Evolutionary conservation across 1,284 basidiomycete species (phyloP).

Genomic region (Dichomitus squalens): DNA sequence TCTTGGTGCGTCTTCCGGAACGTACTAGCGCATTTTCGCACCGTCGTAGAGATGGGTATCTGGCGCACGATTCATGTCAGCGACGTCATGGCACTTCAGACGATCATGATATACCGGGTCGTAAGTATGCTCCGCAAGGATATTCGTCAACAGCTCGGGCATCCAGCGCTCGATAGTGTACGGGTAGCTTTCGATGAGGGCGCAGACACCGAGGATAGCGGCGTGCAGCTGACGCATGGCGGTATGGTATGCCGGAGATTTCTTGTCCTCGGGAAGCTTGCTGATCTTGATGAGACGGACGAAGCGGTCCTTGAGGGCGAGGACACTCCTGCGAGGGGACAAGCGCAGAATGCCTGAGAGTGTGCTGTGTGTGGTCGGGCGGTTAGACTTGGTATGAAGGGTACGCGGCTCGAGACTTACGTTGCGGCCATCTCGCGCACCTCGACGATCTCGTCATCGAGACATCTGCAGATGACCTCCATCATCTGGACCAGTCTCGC

Average conservation of each 20-base stretch:
- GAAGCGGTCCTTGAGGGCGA: slow-evolving; percentile 76
- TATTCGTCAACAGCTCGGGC: slow-evolving; percentile 70
- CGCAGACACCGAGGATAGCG: slow-evolving; percentile 79
- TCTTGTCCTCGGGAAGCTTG: slow-evolving; percentile 54
- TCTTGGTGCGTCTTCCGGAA: slow-evolving; percentile 82
- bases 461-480: slow-evolving; percentile 69
- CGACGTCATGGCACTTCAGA: not conserved
- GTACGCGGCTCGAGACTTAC: slow-evolving; percentile 41
- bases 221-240: slow-evolving; percentile 75
- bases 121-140: slow-evolving; percentile 80
- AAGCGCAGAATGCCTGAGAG: slow-evolving; percentile 80
- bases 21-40: slow-evolving; percentile 71
- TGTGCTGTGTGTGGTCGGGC: slow-evolving; percentile 48
- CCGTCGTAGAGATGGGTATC: slow-evolving; percentile 75
- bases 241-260: slow-evolving; percentile 59
- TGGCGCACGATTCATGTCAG: slow-evolving; percentile 25
- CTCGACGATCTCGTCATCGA: slow-evolving; percentile 76
- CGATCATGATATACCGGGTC: slow-evolving; percentile 55
- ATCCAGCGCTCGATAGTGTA: slow-evolving; percentile 89
- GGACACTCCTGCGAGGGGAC: slow-evolving; percentile 74
- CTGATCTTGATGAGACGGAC: slow-evolving; percentile 63
- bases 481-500: slow-evolving; percentile 67
- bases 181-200: slow-evolving; percentile 80
- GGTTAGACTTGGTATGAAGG: not conserved
- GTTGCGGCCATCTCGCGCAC: slow-evolving; percentile 77